Evolutionary conservation across 1,139 yeast genomes (phyloP).

Genomic region (Debaryomyces sp.): DNA sequence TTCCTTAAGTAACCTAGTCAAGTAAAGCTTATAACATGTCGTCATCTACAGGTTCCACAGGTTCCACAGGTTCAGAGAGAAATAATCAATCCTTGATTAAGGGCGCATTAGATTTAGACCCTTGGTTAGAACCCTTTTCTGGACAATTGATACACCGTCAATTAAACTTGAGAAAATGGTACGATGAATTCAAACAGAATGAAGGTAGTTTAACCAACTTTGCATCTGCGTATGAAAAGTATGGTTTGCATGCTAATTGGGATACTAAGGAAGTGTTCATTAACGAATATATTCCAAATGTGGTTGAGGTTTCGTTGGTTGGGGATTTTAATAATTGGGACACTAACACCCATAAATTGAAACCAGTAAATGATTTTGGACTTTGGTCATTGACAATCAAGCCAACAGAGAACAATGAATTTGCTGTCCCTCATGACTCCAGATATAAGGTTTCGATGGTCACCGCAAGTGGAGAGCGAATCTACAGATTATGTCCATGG

Average conservation of each 20-base stretch:
- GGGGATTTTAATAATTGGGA: constrained; percentile 95
- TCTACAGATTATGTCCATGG: constrained; percentile 92
- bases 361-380: constrained; percentile 61
- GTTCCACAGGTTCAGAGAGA: constrained; percentile 2
- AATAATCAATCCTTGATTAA: constrained; percentile 28
- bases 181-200: constrained; percentile 41
- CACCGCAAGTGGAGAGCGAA: constrained; percentile 64
- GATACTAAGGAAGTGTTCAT: constrained; percentile 57
- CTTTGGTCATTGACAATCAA: constrained; percentile 64
- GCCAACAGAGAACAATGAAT: constrained; percentile 48
- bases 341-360: constrained; percentile 56
- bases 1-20: background rate
- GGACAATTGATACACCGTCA: constrained; percentile 49
- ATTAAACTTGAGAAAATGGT: constrained; percentile 53
- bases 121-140: constrained; percentile 85
- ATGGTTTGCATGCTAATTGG: constrained; percentile 73
- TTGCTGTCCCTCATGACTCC: constrained; percentile 80
- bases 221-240: constrained; percentile 63
- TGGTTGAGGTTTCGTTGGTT: constrained; percentile 67
- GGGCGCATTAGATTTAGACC: constrained; percentile 72
- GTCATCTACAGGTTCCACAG: background rate
- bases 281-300: constrained; percentile 91
- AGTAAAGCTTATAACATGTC: background rate
- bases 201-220: constrained; percentile 55
- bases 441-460: constrained; percentile 73